A percentile compares a stretch with the other conserved stretches of the same genome.
Evolutionary conservation across 2,329 filamentous ascomycete genomes (phyloP).

Genomic region (Aspergillus sp.): DNA sequence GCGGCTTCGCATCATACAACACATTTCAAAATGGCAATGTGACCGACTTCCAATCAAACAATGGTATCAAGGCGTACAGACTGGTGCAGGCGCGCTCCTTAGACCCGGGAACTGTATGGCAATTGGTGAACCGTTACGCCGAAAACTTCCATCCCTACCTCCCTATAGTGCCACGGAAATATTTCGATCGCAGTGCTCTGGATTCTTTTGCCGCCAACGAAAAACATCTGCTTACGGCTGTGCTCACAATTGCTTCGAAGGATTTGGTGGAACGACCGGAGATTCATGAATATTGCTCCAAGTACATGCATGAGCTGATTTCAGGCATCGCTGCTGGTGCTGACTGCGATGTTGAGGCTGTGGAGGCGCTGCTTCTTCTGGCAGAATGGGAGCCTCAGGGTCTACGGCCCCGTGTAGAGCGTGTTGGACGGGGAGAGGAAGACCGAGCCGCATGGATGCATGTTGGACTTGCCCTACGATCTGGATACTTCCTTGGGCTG

Average conservation of each 20-base stretch:
- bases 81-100: slow-evolving; percentile 41
- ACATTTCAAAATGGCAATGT: slow-evolving; percentile 21
- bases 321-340: slow-evolving; percentile 63
- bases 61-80: slow-evolving; percentile 37
- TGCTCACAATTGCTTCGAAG: slow-evolving; percentile 67
- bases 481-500: slow-evolving; percentile 65
- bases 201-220: slow-evolving; percentile 56
- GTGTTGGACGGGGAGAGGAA: slow-evolving; percentile 67
- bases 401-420: slow-evolving; percentile 54
- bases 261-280: slow-evolving; percentile 61
- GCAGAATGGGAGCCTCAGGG: slow-evolving; percentile 71
- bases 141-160: slow-evolving; percentile 67
- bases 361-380: slow-evolving; percentile 64
- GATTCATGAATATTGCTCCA: slow-evolving; percentile 62
- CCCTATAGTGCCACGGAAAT: slow-evolving; percentile 59
- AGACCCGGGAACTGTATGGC: slow-evolving; percentile 48
- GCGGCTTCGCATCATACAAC: slow-evolving; percentile 19
- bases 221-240: slow-evolving; percentile 63
- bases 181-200: slow-evolving; percentile 52
- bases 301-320: slow-evolving; percentile 66
- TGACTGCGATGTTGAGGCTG: slow-evolving; percentile 64
- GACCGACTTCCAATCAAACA: slow-evolving; percentile 20
- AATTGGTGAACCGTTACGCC: slow-evolving; percentile 56
- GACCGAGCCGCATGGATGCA: slow-evolving; percentile 75
- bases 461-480: slow-evolving; percentile 63